Evolutionary conservation across 2,329 filamentous ascomycete species (phyloP).

Genomic region (Shiraia sp.): DNA sequence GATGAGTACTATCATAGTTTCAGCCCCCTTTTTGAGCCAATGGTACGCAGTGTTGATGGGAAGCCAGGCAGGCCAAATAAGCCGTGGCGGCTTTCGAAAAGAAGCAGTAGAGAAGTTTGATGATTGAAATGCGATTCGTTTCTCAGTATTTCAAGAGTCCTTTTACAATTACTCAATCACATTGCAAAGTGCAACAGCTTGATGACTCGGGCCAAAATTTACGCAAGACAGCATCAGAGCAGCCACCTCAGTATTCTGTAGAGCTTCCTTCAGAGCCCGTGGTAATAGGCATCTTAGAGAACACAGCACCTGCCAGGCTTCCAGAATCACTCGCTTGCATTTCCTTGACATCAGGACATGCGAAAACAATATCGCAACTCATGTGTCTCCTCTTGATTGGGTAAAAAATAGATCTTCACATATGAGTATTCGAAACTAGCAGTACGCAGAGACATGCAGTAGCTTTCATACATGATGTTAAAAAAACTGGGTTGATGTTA

Average conservation of each 20-base stretch:
- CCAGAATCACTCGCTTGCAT: background rate
- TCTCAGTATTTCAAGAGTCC: no score
- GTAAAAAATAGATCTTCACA: background rate
- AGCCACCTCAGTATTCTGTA: background rate
- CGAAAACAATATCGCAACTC: no score
- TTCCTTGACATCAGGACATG: background rate
- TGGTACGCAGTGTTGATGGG: constrained; percentile 27
- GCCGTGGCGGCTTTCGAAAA: no score
- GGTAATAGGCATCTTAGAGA: background rate
- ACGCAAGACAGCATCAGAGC: background rate
- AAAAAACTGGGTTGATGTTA: no score
- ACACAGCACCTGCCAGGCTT: no score
- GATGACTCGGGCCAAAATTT: constrained; percentile 8
- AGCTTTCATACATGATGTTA: no score
- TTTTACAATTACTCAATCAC: no score
- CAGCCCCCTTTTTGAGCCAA: constrained; percentile 22
- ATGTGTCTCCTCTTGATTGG: background rate
- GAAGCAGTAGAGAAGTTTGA: background rate
- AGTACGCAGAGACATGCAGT: no score
- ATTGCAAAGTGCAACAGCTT: constrained; percentile 7
- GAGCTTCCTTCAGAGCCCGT: constrained; percentile 14
- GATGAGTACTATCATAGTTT: constrained; percentile 38
- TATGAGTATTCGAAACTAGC: no score
- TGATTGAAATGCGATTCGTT: no score
- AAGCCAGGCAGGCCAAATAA: background rate